These are phyloP conservation scores for Cardamine chenopodiifolia DNA, from an alignment of 345 rosid genomes.

Conservation along the genomic window DNA sequence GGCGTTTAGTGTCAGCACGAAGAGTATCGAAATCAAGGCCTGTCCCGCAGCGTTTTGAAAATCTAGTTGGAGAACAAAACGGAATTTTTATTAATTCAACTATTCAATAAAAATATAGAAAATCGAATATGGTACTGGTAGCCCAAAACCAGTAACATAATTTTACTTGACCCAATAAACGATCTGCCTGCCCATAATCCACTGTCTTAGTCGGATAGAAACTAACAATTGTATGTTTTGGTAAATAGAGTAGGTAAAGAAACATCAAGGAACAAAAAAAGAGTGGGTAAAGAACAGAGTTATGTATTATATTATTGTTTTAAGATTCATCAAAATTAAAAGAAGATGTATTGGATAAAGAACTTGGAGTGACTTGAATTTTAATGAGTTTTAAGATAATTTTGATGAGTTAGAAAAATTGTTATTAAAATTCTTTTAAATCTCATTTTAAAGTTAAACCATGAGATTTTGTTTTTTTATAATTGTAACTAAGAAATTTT, in stretches of 20 bases:
- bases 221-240: neutral
- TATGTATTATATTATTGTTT: slow-evolving; percentile 4
- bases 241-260: slow-evolving; percentile 30
- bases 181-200: neutral
- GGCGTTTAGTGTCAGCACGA: slow-evolving; percentile 19
- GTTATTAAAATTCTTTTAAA: too few relatives aligned
- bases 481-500: too few relatives aligned
- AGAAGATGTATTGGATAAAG: too few relatives aligned
- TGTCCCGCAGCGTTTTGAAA: slow-evolving; percentile 19
- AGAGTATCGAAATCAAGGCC: slow-evolving; percentile 1
- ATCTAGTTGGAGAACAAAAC: neutral
- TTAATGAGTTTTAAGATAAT: too few relatives aligned
- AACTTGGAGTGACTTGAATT: too few relatives aligned
- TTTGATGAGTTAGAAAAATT: too few relatives aligned
- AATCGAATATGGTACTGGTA: neutral
- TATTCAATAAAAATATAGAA: neutral
- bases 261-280: too few relatives aligned
- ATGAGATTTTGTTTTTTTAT: too few relatives aligned
- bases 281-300: slow-evolving; percentile 35
- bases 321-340: slow-evolving; percentile 13
- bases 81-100: neutral
- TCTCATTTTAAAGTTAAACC: too few relatives aligned
- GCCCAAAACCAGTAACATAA: neutral
- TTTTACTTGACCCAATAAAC: neutral
- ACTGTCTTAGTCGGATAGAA: neutral